Conservation (phyloP, 345 rosid genomes). For the Eucalyptus pumila region DNA sequence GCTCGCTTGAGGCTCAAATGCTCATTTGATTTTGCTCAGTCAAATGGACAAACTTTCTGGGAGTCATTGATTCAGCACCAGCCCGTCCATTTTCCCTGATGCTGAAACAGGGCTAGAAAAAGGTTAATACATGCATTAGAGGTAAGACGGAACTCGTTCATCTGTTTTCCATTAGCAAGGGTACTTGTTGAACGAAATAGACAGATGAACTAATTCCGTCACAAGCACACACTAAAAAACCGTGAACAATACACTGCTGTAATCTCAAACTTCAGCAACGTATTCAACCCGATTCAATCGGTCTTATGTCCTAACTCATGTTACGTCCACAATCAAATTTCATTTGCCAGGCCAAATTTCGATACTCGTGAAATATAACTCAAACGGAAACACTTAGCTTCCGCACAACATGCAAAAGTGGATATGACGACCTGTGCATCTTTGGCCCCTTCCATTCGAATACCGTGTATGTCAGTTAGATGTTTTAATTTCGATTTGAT, state of each 20-base stretch:
- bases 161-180: background rate
- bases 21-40: background rate
- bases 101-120: background rate
- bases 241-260: background rate
- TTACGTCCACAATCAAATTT: background rate
- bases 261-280: background rate
- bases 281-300: background rate
- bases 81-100: background rate
- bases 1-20: no score
- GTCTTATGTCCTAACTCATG: background rate
- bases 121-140: background rate
- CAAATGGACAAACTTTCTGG: background rate
- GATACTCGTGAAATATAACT: background rate
- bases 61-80: background rate
- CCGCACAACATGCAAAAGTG: background rate
- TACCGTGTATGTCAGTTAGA: background rate
- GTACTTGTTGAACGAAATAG: background rate
- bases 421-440: background rate
- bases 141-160: background rate
- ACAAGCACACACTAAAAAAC: accelerated
- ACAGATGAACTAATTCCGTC: background rate
- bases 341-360: background rate
- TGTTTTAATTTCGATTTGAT: background rate
- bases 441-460: background rate
- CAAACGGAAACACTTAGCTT: background rate